phyloP scores from a whole-genome alignment of 371 early-diverging fungal genomes.

The Mucor sp. region DNA sequence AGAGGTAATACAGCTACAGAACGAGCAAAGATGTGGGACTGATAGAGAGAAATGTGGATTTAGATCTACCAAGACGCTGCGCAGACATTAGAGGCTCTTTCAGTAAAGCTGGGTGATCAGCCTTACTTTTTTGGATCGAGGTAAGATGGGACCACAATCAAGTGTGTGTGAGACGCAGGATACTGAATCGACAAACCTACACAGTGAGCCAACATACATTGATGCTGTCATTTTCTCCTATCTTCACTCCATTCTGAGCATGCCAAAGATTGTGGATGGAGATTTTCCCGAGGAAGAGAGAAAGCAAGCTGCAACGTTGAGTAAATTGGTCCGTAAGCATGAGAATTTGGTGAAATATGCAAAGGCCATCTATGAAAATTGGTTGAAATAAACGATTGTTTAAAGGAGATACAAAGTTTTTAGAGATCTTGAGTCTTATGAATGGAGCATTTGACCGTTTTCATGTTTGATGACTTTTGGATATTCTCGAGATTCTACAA shows the following conservation, averaged over 20 bases:
- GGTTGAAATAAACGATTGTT: constrained; percentile 12
- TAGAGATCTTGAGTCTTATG: no score
- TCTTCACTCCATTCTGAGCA: constrained; percentile 55
- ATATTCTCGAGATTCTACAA: no score
- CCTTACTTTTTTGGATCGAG: constrained; percentile 55
- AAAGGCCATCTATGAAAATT: constrained; percentile 40
- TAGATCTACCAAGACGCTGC: constrained; percentile 65
- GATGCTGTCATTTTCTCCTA: constrained; percentile 68
- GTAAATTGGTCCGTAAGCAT: constrained; percentile 51
- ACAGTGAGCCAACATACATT: constrained; percentile 54
- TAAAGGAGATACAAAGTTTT: no score
- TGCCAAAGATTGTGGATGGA: constrained; percentile 30
- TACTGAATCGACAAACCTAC: not conserved
- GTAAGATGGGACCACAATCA: constrained; percentile 27
- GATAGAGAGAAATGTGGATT: not conserved
- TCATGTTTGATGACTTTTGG: no score
- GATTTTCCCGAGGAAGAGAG: constrained; percentile 37
- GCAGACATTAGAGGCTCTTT: constrained; percentile 57
- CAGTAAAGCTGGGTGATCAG: constrained; percentile 53
- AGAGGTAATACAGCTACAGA: constrained; percentile 31
- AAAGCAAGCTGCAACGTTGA: constrained; percentile 42
- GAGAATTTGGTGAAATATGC: constrained; percentile 59
- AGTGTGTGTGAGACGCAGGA: not conserved
- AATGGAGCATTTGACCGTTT: no score
- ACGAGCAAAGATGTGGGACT: not conserved